Percentiles rank a stretch among this genome's conserved stretches.
Conservation (phyloP, 371 early-diverging fungal genomes). For the Mortierella sp. region DNA sequence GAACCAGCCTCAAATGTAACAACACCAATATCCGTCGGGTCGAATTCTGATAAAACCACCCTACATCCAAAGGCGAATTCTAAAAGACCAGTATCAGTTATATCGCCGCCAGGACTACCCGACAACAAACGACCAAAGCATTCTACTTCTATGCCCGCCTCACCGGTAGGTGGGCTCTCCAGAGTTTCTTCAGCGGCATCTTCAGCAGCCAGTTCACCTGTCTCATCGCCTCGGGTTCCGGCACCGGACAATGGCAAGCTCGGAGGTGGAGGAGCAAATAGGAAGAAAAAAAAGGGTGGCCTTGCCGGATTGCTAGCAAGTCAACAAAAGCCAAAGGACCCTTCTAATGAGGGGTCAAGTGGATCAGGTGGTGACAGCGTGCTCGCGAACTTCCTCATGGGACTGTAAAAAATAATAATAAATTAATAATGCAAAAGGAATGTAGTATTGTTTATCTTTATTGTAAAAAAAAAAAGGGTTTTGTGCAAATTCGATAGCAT, state of each 20-base stretch:
- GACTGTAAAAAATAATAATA: slow-evolving; percentile 20
- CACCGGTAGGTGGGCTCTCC: slow-evolving; percentile 20
- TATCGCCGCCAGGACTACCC: neutral
- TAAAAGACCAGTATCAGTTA: slow-evolving; percentile 10
- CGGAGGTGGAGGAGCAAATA: slow-evolving; percentile 16
- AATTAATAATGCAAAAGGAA: neutral
- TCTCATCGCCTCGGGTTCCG: slow-evolving; percentile 23
- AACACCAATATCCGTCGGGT: neutral
- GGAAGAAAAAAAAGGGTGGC: slow-evolving; percentile 47
- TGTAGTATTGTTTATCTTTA: neutral
- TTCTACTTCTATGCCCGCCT: slow-evolving; percentile 18
- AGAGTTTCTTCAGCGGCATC: slow-evolving; percentile 6
- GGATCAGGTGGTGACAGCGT: slow-evolving; percentile 36
- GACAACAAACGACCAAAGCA: slow-evolving; percentile 14
- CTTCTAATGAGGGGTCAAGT: slow-evolving; percentile 13
- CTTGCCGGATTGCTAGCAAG: slow-evolving; percentile 34
- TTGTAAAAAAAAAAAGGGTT: neutral
- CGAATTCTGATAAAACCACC: neutral
- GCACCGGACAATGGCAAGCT: slow-evolving; percentile 1
- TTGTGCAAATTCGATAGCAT: too few species aligned
- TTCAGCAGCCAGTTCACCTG: slow-evolving; percentile 8
- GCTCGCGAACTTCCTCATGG: slow-evolving; percentile 49
- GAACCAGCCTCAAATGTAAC: neutral
- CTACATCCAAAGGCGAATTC: neutral
- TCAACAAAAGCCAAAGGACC: slow-evolving; percentile 31